Base-by-base conservation (phyloP, 768 basidiomycete species). In the Dacryopinax primogenitus region DNA sequence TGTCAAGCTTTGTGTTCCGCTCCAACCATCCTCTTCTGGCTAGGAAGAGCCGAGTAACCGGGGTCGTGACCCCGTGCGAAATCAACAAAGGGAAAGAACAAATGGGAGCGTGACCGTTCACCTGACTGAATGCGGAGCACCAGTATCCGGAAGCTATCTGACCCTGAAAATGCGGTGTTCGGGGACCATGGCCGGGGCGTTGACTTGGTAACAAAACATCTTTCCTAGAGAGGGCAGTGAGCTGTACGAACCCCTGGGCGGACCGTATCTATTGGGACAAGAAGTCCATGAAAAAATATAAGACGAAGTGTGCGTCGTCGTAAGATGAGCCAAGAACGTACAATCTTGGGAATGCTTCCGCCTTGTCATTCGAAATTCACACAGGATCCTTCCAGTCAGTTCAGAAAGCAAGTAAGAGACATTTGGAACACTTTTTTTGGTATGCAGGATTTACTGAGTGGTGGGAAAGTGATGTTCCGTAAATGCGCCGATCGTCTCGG, bases 131-230 rank as follows among this genome's bases (percentile, higher is more conserved):
- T 58, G 51, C 51, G 26, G 51, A 26, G 51, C 23, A 21, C 4
- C 11, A 32, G 15, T 32, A 58, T 23, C 37, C 26, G 51, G 30
- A 58, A 30, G 12, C 30, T 26, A 58, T 58, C 51, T 58, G 51
- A 32, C 26, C 21, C 32, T 30, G 51, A 58, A 39, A 58, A 28
- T 30, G 51, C 51, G 51, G 51, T 58, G 30, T 58, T 58, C 51
- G 51, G 51, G 51, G 51, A 26, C 51, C 13, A 58, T 58, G 51
- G 30, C 51, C 51, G 51, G 30, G 30, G 51, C 51, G 51, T 58
- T 58, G 51, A 58, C 51, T 58, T 58, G 51, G 51, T 30, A 58
- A 58, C 51, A 26, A 58, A 30, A 58, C 51, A 13, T 28, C 51
- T 32, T 21, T 30, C 26, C 9, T 15, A 30, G 51, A 58, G 26